Percentiles rank a stretch among this genome's conserved stretches.
These are phyloP conservation scores for Fusarium nisikadoi DNA, from an alignment of 2,329 filamentous ascomycete species.

Conservation along the genomic window DNA sequence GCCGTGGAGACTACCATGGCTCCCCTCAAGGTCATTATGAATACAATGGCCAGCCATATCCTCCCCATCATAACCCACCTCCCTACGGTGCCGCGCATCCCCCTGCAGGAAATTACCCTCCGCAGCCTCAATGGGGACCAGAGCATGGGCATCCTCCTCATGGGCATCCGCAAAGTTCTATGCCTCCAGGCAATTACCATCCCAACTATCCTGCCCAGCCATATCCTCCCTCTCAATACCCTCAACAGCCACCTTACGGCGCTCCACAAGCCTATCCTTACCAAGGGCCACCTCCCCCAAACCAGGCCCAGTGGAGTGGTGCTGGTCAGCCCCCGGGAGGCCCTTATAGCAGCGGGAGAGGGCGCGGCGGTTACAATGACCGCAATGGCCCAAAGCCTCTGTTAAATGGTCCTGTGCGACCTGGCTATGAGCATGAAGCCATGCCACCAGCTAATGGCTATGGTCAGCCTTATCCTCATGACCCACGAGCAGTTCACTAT, in stretches of 20 bases:
- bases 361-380: conserved; percentile 59
- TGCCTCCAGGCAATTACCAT: conserved; percentile 66
- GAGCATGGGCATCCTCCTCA: conserved; percentile 55
- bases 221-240: conserved; percentile 57
- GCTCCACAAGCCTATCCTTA: conserved; percentile 55
- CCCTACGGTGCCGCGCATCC: conserved; percentile 50
- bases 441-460: conserved; percentile 52
- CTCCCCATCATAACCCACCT: conserved; percentile 46
- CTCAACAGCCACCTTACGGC: conserved; percentile 58
- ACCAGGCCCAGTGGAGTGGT: conserved; percentile 50
- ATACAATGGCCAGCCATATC: conserved; percentile 55
- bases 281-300: conserved; percentile 50
- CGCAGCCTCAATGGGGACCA: conserved; percentile 55
- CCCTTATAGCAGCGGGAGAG: conserved; percentile 53
- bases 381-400: conserved; percentile 53
- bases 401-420: conserved; percentile 48
- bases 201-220: conserved; percentile 68
- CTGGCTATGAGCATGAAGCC: conserved; percentile 50
- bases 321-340: conserved; percentile 49
- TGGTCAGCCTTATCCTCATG: conserved; percentile 53
- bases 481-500: conserved; percentile 51
- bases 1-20: conserved; percentile 55
- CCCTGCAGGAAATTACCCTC: conserved; percentile 51
- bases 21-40: conserved; percentile 54
- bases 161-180: conserved; percentile 58